Percentiles rank a stretch among this genome's conserved stretches.
phyloP scores from a whole-genome alignment of 352 stramenopile species.

The Blastocystis sp. region DNA sequence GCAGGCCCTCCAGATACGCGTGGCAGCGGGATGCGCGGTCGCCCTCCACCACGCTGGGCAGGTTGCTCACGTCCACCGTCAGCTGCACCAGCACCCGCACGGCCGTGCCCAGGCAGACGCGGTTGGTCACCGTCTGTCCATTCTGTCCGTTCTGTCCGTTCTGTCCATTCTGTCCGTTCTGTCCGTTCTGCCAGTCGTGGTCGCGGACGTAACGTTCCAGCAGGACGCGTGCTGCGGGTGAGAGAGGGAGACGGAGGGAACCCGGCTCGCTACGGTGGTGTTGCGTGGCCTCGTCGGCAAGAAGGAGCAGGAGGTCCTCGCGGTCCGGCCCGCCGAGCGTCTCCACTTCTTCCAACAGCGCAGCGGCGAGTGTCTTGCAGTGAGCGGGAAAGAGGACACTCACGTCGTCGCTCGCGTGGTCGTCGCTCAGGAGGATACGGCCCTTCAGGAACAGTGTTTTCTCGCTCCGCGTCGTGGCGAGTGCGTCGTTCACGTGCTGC shows the following conservation, averaged over 20 bases:
- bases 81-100: slow-evolving; percentile 1
- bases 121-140: no score
- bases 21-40: background rate
- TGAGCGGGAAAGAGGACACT: background rate
- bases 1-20: slow-evolving; percentile 7
- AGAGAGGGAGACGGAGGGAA: background rate
- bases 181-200: slow-evolving; percentile 18
- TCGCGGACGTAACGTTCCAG: background rate
- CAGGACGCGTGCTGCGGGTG: background rate
- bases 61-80: slow-evolving; percentile 41
- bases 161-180: no score
- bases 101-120: no score
- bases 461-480: background rate
- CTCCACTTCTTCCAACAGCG: background rate
- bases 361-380: background rate
- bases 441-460: slow-evolving; percentile 49
- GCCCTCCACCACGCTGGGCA: background rate
- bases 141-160: no score
- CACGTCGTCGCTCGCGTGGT: background rate
- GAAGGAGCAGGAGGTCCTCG: background rate
- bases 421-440: slow-evolving; percentile 21
- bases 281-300: slow-evolving; percentile 38
- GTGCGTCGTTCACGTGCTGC: slow-evolving; percentile 26
- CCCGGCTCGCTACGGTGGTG: slow-evolving; percentile 5
- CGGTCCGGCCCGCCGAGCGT: background rate